Conservation (phyloP, 257 asterid species). For the Ocimum tenuiflorum region DNA sequence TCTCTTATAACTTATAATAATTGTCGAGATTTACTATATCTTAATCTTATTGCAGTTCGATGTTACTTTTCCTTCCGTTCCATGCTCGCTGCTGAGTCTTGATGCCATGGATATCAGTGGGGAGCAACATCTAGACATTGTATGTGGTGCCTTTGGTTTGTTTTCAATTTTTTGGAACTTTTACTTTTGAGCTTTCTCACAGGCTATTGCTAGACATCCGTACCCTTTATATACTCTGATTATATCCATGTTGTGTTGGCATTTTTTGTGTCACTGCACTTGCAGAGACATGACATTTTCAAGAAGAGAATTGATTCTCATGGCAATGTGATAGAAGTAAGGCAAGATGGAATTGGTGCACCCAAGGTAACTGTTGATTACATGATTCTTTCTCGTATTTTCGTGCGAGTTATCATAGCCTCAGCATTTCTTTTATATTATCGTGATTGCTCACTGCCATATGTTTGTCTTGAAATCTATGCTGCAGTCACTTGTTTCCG, state of each 20-base stretch:
- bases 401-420: not conserved
- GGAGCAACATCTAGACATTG: slow-evolving; percentile 90
- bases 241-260: slow-evolving; percentile 8
- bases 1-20: not conserved
- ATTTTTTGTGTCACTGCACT: slow-evolving; percentile 17
- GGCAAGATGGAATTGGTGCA: slow-evolving; percentile 88
- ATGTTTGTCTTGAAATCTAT: not conserved
- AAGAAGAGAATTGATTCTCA: slow-evolving; percentile 83
- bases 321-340: slow-evolving; percentile 70
- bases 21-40: slow-evolving; percentile 15
- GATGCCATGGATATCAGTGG: slow-evolving; percentile 99
- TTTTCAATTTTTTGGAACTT: not conserved
- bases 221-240: slow-evolving; percentile 4
- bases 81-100: slow-evolving; percentile 83
- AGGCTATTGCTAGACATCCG: not conserved
- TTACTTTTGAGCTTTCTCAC: slow-evolving; percentile 8
- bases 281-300: slow-evolving; percentile 88
- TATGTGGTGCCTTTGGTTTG: slow-evolving; percentile 37
- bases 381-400: slow-evolving; percentile 7
- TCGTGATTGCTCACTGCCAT: not conserved
- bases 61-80: slow-evolving; percentile 76
- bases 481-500: not conserved
- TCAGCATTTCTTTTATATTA: not conserved
- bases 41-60: slow-evolving; percentile 64
- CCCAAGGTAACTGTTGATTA: slow-evolving; percentile 60